A percentile compares a stretch with the other conserved stretches of the same genome.
phyloP scores from a whole-genome alignment of 495 filamentous ascomycete genomes.

The Niebla homalea region DNA sequence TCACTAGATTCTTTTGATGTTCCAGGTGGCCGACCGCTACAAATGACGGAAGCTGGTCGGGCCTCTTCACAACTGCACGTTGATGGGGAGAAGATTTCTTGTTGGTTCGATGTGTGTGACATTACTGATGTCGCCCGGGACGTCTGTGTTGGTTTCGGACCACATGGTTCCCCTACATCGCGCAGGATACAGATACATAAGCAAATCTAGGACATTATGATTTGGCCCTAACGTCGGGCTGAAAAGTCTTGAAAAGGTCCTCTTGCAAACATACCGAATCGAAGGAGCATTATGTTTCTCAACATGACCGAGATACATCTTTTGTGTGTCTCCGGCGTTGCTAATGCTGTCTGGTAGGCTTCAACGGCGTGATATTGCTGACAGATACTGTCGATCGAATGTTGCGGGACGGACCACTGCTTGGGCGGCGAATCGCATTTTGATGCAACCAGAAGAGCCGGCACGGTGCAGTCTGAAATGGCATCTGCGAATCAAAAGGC shows the following conservation, averaged over 20 bases:
- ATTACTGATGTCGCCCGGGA: too few species aligned
- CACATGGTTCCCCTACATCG: background rate
- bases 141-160: background rate
- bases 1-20: too few species aligned
- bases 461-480: conserved; percentile 50
- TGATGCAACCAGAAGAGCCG: conserved; percentile 65
- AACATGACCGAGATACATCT: conserved; percentile 68
- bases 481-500: conserved; percentile 39
- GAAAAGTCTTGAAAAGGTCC: background rate
- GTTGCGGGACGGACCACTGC: conserved; percentile 44
- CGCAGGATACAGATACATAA: background rate
- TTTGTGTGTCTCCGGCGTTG: conserved; percentile 58
- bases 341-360: conserved; percentile 57
- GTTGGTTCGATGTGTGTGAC: background rate
- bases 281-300: conserved; percentile 47
- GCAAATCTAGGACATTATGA: too few species aligned
- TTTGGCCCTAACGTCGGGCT: too few species aligned
- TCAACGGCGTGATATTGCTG: conserved; percentile 46
- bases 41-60: too few species aligned
- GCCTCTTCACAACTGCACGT: too few species aligned
- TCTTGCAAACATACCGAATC: conserved; percentile 44
- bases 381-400: conserved; percentile 43
- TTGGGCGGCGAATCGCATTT: conserved; percentile 65
- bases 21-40: too few species aligned
- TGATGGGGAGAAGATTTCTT: background rate